Percentiles rank a stretch among this genome's conserved stretches.
These are phyloP conservation scores for Candida pini DNA, from an alignment of 805 yeast species.

Conservation along the genomic window DNA sequence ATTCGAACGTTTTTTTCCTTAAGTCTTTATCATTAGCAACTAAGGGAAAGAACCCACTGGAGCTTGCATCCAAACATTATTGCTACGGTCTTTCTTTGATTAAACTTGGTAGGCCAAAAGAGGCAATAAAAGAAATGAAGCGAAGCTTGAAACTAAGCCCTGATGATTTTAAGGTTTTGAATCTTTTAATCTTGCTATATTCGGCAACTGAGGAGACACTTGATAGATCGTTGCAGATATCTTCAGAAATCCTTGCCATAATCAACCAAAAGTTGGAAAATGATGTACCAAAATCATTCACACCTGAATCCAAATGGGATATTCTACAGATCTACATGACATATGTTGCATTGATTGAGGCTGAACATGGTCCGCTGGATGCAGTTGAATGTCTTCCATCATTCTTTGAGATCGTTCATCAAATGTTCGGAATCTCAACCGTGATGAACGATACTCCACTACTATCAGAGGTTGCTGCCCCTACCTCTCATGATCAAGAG, in stretches of 20 bases:
- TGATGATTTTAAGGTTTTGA: constrained; percentile 58
- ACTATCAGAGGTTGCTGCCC: constrained; percentile 2
- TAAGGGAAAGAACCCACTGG: not conserved
- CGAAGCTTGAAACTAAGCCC: constrained; percentile 44
- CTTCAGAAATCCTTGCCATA: constrained; percentile 51
- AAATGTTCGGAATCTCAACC: constrained; percentile 16
- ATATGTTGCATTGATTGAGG: constrained; percentile 63
- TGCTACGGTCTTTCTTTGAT: constrained; percentile 47
- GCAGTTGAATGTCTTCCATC: constrained; percentile 64
- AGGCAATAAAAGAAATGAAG: constrained; percentile 43
- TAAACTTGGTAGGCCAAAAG: constrained; percentile 35
- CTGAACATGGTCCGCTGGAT: constrained; percentile 49
- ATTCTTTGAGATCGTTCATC: constrained; percentile 53
- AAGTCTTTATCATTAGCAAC: constrained; percentile 8
- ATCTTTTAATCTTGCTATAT: constrained; percentile 56
- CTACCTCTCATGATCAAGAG: not conserved
- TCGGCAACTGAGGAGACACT: constrained; percentile 51
- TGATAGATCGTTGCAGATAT: constrained; percentile 31
- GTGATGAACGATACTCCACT: not conserved
- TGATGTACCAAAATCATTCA: constrained; percentile 30
- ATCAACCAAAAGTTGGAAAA: constrained; percentile 29
- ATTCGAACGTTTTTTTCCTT: constrained; percentile 5
- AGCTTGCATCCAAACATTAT: constrained; percentile 16
- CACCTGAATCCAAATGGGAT: constrained; percentile 34
- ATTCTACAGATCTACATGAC: constrained; percentile 69